Evolutionary conservation across 805 yeast genomes (phyloP), one percentile per base, ranked within the genome.

Genomic region (Kluyveromyces dobzhanskii): DNA sequence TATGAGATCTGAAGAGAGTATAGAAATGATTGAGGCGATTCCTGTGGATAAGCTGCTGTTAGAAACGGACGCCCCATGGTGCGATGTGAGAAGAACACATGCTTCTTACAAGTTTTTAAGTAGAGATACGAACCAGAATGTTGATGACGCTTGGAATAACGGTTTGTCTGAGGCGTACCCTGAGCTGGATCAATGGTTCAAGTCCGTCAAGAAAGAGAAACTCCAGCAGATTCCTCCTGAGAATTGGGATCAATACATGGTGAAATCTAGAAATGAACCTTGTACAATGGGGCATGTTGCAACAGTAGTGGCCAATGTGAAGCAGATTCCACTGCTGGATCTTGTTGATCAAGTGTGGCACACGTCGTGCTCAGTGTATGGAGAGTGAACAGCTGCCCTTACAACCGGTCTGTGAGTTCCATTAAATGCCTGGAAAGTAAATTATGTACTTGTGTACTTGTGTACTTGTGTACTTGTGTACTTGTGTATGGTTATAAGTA

Each of bases 21-120:
- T 87, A 11, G 68, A 70, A 19, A 86, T 80, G 17, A 85, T 80
- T 0, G 62, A 65, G 30, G 51, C 57, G 17, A 73, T 92, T n/a
- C 97, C 97, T 0, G 51, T 77, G 7, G 75, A 78, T 4, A 72
- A 69, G 50, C 58, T 92, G 31, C 61, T 90, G 70, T 72, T 92
- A 8, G 99, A 92, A 56, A 90, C 97, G 0, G 98, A 92, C 62
- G 87, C 97, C 3, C 98, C 99, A 1, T 92, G 98, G 98, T 92
- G 99, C 65, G 97, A 88, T 54, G 76, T 92, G 33, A 70, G 94
- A 42, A 83, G 76, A 47, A 71, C 92, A 8, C 95, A 86, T 56
- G 85, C 86, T 2, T 73, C 92, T 12, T 76, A 74, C 60, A 64
- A 74, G 45, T 70, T 66, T 44, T 55, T 87, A 23, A 61, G 76